Conservation (phyloP, 2,329 filamentous ascomycete species). For the Monilinia polystroma region DNA sequence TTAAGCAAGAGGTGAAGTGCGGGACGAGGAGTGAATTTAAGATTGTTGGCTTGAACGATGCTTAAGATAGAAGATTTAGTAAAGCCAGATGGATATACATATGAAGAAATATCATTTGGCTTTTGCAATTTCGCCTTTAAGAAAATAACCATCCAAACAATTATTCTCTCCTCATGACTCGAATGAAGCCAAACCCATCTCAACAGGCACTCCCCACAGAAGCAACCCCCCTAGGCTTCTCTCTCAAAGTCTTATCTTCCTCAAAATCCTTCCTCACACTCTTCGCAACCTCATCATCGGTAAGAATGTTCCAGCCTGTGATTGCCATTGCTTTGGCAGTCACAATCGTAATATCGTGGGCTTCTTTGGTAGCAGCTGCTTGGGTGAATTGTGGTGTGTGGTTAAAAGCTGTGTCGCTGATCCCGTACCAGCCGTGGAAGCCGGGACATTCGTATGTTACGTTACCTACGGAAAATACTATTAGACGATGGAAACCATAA, state of each 20-base stretch:
- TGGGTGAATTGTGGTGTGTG: constrained; percentile 48
- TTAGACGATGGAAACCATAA: constrained; percentile 45
- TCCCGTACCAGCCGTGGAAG: constrained; percentile 52
- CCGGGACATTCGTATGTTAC: constrained; percentile 58
- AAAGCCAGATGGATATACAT: too few species aligned
- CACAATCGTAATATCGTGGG: constrained; percentile 31
- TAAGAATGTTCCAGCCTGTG: constrained; percentile 49
- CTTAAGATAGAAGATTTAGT: too few species aligned
- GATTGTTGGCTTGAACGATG: too few species aligned
- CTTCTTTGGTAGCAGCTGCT: constrained; percentile 38
- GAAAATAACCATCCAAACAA: neutral
- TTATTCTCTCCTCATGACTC: neutral
- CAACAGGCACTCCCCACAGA: constrained; percentile 3
- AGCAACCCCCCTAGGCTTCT: neutral
- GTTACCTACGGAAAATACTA: constrained; percentile 53
- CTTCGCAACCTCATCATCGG: constrained; percentile 44
- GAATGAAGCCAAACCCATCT: neutral
- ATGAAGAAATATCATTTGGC: neutral
- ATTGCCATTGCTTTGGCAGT: constrained; percentile 42
- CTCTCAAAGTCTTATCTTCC: constrained; percentile 25
- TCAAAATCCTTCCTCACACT: constrained; percentile 46
- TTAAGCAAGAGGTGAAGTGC: too few species aligned
- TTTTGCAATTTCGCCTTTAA: neutral
- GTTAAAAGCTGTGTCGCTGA: constrained; percentile 51
- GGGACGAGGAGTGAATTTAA: too few species aligned